Conservation (phyloP, 495 filamentous ascomycete species). For the Talaromyces borbonicus region DNA sequence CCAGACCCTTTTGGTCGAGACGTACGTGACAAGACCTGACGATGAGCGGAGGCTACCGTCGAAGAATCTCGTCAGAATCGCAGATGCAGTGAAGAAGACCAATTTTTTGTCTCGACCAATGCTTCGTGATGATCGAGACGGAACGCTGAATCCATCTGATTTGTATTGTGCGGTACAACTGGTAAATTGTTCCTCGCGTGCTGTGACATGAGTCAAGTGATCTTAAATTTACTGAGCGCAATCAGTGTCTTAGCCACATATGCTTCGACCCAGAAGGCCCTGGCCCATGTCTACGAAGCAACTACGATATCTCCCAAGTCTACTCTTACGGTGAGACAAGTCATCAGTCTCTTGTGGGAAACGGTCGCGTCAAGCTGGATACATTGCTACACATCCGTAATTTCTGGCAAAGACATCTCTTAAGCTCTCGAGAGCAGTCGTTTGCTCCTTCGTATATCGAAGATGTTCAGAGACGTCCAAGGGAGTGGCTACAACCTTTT, state of each 20-base stretch:
- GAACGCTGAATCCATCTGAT: slow-evolving; percentile 10
- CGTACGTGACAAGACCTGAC: not conserved
- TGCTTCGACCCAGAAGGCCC: slow-evolving; percentile 17
- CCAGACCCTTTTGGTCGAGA: slow-evolving; percentile 16
- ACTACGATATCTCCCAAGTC: slow-evolving; percentile 22
- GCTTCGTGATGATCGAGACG: slow-evolving; percentile 5
- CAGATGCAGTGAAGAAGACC: slow-evolving; percentile 7
- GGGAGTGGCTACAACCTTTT: slow-evolving; percentile 6
- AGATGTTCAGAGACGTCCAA: slow-evolving; percentile 14
- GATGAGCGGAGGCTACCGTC: slow-evolving; percentile 3
- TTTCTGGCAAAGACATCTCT: slow-evolving; percentile 30
- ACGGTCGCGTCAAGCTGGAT: slow-evolving; percentile 9
- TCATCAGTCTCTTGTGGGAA: slow-evolving; percentile 8
- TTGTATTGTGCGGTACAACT: slow-evolving; percentile 24
- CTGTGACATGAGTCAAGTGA: not conserved
- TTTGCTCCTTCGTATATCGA: slow-evolving; percentile 17
- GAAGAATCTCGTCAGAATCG: slow-evolving; percentile 18
- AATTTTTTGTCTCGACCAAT: slow-evolving; percentile 20
- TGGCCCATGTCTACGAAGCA: slow-evolving; percentile 17
- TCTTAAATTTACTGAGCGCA: not conserved
- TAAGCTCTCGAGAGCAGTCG: slow-evolving; percentile 16
- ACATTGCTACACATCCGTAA: slow-evolving; percentile 24
- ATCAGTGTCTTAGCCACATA: slow-evolving; percentile 22
- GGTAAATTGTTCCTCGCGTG: slow-evolving; percentile 11
- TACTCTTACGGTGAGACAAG: slow-evolving; percentile 14